These are phyloP conservation scores for Blastobotrys apis DNA, from an alignment of 1,139 yeast genomes.

Conservation along the genomic window DNA sequence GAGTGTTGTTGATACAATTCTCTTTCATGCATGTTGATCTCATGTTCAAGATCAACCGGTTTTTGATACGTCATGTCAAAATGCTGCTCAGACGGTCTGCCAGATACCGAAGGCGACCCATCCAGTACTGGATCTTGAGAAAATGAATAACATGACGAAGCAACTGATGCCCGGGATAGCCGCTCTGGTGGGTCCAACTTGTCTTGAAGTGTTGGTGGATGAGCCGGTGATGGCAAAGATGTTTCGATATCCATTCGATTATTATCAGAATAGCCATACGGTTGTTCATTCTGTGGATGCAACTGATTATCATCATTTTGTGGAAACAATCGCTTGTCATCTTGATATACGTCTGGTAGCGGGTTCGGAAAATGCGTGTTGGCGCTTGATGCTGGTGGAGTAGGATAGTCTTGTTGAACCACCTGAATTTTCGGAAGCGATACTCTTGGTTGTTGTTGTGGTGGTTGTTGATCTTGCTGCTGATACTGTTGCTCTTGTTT, in stretches of 20 bases:
- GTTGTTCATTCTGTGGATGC: no score
- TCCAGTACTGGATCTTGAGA: slow-evolving; percentile 19
- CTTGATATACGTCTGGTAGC: not conserved
- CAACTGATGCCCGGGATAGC: slow-evolving; percentile 12
- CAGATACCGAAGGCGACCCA: slow-evolving; percentile 14
- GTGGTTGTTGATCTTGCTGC: not conserved
- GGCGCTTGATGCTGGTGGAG: not conserved
- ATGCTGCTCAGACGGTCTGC: slow-evolving; percentile 9
- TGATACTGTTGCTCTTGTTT: not conserved
- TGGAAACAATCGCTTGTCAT: not conserved
- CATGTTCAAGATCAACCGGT: slow-evolving; percentile 1
- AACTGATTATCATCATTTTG: not conserved
- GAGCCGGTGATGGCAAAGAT: not conserved
- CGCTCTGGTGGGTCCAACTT: not conserved
- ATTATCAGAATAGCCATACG: no score
- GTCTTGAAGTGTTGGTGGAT: not conserved
- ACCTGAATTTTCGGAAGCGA: not conserved
- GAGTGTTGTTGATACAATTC: slow-evolving; percentile 8
- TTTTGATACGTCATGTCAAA: not conserved
- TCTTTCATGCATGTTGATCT: slow-evolving; percentile 2
- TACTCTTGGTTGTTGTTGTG: not conserved
- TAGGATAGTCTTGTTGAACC: not conserved
- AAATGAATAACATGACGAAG: slow-evolving; percentile 23
- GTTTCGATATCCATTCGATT: no score
- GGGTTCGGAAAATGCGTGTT: not conserved